Conservation (phyloP, 495 filamentous ascomycete species). For the Amphirosellinia nigrospora region DNA sequence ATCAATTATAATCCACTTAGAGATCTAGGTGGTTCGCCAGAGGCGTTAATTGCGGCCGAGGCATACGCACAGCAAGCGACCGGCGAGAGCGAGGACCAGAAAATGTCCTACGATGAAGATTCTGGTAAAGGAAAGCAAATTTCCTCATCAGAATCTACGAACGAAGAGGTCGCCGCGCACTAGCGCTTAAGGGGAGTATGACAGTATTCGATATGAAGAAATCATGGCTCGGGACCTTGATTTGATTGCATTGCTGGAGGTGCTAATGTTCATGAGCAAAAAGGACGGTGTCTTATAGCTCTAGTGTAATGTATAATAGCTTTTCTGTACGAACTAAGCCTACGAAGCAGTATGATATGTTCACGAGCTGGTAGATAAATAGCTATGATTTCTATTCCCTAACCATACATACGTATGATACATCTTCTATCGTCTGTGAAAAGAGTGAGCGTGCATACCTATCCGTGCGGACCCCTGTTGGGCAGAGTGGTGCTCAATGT, state of each 20-base stretch:
- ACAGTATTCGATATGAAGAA: background rate
- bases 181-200: no score
- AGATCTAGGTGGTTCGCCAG: background rate
- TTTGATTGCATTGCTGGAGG: background rate
- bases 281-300: background rate
- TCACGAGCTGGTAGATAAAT: background rate
- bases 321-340: background rate
- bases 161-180: background rate
- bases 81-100: background rate
- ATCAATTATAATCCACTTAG: slow-evolving; percentile 22
- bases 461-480: no score
- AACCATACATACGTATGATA: background rate
- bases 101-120: background rate
- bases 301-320: background rate
- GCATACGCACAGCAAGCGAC: background rate
- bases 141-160: background rate
- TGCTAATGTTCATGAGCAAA: background rate
- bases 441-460: no score
- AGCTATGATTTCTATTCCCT: background rate
- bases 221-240: background rate
- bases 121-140: background rate
- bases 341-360: background rate
- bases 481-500: no score
- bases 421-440: no score
- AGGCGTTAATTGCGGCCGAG: no score